A percentile compares a stretch with the other conserved stretches of the same genome.
Evolutionary conservation across 768 basidiomycete species (phyloP).

Genomic region (Panus rudis): DNA sequence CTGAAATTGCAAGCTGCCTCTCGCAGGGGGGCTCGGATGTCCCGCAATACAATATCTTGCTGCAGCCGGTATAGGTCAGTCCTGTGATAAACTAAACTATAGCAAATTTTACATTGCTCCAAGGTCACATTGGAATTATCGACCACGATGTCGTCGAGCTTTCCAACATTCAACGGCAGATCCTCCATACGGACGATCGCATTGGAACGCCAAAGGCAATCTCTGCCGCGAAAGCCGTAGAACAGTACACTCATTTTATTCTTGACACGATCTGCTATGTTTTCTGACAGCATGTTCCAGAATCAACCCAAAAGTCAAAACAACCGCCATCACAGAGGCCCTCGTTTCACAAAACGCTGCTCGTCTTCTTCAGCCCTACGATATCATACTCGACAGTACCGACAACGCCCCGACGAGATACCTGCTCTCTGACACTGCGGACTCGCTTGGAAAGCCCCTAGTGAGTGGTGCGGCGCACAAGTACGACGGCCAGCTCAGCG

Average conservation of each 20-base stretch:
- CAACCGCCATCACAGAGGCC: constrained; percentile 48
- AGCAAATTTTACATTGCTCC: neutral
- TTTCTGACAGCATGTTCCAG: constrained; percentile 33
- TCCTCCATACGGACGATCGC: constrained; percentile 70
- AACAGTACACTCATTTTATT: constrained; percentile 37
- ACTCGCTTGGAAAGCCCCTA: constrained; percentile 69
- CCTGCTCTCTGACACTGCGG: constrained; percentile 82
- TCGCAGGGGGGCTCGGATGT: constrained; percentile 91
- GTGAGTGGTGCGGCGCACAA: constrained; percentile 91
- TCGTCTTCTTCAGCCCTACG: constrained; percentile 52
- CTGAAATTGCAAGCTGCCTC: constrained; percentile 69
- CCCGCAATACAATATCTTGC: constrained; percentile 92
- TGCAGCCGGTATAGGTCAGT: constrained; percentile 84
- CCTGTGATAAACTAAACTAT: neutral
- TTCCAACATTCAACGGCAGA: constrained; percentile 89
- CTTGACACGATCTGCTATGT: neutral
- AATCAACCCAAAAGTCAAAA: constrained; percentile 61
- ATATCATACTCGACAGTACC: constrained; percentile 87
- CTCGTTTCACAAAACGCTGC: constrained; percentile 60
- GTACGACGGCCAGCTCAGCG: constrained; percentile 74
- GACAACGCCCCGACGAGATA: constrained; percentile 92
- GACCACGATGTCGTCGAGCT: constrained; percentile 85
- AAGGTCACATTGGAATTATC: constrained; percentile 79
- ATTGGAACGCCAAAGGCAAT: constrained; percentile 76
- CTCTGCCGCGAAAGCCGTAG: constrained; percentile 68